Base-by-base conservation (phyloP, 2,329 filamentous ascomycete species). In the Didymella segeticola region DNA sequence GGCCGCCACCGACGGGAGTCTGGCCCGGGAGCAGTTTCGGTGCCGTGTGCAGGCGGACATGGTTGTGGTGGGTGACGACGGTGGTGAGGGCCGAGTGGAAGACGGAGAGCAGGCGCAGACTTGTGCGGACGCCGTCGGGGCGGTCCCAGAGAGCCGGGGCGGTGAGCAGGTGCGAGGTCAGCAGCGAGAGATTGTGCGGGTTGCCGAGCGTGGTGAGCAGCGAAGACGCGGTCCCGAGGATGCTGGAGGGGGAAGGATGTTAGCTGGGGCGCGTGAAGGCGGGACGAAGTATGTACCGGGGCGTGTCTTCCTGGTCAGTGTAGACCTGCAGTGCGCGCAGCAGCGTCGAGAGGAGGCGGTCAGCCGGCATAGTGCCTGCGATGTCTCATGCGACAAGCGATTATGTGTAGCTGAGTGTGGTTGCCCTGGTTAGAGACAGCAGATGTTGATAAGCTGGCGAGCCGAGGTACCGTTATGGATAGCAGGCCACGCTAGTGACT, bases 161-260 rank as follows among this genome's bases (percentile, higher is more conserved):
- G 1, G 83, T 84, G 38, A 92, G 82, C 5, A 91, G 80, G 61
- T 92, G 88, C 22, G 87, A 87, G 0, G 88, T 89, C 47, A 92
- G 80, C 11, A 92, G 80, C 33, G 86, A 84, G 65, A 91, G 80
- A 72, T 93, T 93, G 51, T 90, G 82, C 12, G 89, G 89, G 68
- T 92, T 92, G 57, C 85, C 86, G 46, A 92, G 84, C 42, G 83
- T 84, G 14, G 86, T 83, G 49, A 93, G 80, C 25, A 92, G 83
- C 31, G 86, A 83, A 15, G 84, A 82, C 14, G 88, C 89, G 37
- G 86, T 88, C 58, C 83, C 86, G 66, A 89, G 80, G 26, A 87
- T 75, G 56, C 75, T 73, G 57, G 38, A n/a, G n/a, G n/a, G n/a
- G n/a, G n/a, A n/a, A n/a, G 17, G 33, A 11, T 47, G 60, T 70